phyloP scores from a whole-genome alignment of 2,329 filamentous ascomycete genomes.

The Colletotrichum agaves region DNA sequence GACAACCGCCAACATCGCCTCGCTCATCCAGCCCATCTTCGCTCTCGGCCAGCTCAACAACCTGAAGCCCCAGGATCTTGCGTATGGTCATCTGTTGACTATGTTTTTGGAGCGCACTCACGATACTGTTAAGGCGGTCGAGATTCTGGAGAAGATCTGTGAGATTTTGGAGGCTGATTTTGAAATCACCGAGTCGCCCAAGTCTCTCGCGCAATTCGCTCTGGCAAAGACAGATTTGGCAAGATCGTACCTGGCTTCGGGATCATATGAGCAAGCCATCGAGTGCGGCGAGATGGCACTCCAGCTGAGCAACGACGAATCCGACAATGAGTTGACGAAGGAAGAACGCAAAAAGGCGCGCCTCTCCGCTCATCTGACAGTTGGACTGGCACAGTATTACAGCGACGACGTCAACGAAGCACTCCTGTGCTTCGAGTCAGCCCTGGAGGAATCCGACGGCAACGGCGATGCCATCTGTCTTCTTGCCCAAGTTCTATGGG shows the following conservation, averaged over 20 bases:
- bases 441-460: slow-evolving; percentile 78
- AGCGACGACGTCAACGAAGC: slow-evolving; percentile 72
- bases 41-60: slow-evolving; percentile 83
- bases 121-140: slow-evolving; percentile 72
- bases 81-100: slow-evolving; percentile 80
- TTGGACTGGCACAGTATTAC: slow-evolving; percentile 86
- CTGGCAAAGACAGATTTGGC: slow-evolving; percentile 88
- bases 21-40: slow-evolving; percentile 87
- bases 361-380: slow-evolving; percentile 86
- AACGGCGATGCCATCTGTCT: slow-evolving; percentile 89
- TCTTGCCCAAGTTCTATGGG: slow-evolving; percentile 92
- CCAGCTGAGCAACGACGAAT: slow-evolving; percentile 78
- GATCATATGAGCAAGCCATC: slow-evolving; percentile 73
- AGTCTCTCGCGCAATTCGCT: slow-evolving; percentile 80
- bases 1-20: slow-evolving; percentile 63
- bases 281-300: slow-evolving; percentile 86
- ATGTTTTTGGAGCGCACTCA: slow-evolving; percentile 85
- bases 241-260: slow-evolving; percentile 79
- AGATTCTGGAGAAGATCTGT: slow-evolving; percentile 74
- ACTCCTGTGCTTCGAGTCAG: slow-evolving; percentile 82
- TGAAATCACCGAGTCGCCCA: slow-evolving; percentile 81
- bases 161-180: slow-evolving; percentile 80
- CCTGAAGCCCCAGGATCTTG: slow-evolving; percentile 76
- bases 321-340: slow-evolving; percentile 71
- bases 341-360: slow-evolving; percentile 76